Percentiles rank a stretch among this genome's conserved stretches.
phyloP scores from a whole-genome alignment of 176 grass and related monocot genomes.

The Areca catechu region DNA sequence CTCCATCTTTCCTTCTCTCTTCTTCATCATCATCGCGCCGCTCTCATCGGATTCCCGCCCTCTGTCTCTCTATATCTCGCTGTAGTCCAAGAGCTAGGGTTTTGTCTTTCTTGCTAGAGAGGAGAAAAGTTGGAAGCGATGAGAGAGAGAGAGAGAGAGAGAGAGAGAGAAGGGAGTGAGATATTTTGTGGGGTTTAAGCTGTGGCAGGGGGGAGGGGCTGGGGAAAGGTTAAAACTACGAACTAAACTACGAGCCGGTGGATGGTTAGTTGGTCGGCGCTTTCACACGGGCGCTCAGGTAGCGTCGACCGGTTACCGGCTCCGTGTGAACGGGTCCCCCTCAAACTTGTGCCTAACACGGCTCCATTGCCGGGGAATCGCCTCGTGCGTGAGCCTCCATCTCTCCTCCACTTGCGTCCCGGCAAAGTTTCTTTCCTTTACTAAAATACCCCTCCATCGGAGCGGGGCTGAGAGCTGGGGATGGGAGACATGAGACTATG shows the following conservation, averaged over 20 bases:
- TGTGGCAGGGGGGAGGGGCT: no score
- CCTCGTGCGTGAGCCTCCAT: no score
- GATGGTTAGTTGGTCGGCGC: background rate
- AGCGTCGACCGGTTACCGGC: background rate
- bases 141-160: background rate
- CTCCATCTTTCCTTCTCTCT: slow-evolving; percentile 8
- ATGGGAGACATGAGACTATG: no score
- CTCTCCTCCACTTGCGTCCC: no score
- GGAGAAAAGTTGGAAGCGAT: background rate
- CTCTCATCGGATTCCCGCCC: background rate
- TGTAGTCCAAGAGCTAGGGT: slow-evolving; percentile 2
- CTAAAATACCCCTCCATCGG: no score
- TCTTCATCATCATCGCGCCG: slow-evolving; percentile 6
- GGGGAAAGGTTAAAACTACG: no score
- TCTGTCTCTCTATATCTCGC: no score
- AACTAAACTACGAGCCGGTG: no score
- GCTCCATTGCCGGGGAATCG: background rate
- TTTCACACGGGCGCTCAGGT: background rate
- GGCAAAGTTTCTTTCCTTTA: no score
- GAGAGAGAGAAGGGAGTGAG: background rate
- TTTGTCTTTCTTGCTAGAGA: background rate
- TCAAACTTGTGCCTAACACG: background rate
- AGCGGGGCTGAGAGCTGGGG: no score
- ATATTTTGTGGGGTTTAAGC: slow-evolving; percentile 1
- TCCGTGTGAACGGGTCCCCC: background rate